Percentiles rank a stretch among this genome's conserved stretches.
phyloP scores from a whole-genome alignment of 768 basidiomycete genomes.

The Epithele typhae region DNA sequence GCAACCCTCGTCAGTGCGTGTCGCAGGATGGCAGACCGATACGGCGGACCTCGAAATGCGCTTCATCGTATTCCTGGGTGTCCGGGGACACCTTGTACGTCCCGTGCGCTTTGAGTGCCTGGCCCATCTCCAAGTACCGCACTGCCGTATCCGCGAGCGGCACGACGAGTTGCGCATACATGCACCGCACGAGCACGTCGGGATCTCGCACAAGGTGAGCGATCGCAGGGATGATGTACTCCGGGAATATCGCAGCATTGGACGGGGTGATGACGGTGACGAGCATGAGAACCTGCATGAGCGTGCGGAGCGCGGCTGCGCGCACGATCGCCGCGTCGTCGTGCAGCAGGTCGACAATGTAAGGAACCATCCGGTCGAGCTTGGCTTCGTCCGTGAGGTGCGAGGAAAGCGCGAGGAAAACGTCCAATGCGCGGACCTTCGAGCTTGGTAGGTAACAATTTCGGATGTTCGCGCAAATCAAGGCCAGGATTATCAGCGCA shows the following conservation, averaged over 20 bases:
- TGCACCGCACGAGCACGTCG: constrained; percentile 76
- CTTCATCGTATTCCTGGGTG: constrained; percentile 69
- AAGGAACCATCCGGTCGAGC: constrained; percentile 89
- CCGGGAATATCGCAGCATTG: constrained; percentile 76
- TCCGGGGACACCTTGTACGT: constrained; percentile 61
- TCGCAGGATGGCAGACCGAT: too few relatives aligned
- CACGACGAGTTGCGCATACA: constrained; percentile 82
- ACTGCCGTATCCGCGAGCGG: constrained; percentile 83
- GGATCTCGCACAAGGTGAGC: constrained; percentile 77
- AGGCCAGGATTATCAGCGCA: constrained; percentile 80
- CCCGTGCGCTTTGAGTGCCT: constrained; percentile 83
- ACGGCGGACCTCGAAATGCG: constrained; percentile 68
- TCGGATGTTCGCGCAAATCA: constrained; percentile 85
- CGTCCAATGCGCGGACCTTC: constrained; percentile 79
- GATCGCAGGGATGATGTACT: constrained; percentile 93
- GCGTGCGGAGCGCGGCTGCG: constrained; percentile 67
- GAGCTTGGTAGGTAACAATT: constrained; percentile 85
- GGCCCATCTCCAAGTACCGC: constrained; percentile 89
- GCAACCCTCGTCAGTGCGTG: background rate
- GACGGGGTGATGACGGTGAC: constrained; percentile 67
- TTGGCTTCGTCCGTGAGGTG: constrained; percentile 94
- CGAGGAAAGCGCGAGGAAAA: constrained; percentile 75
- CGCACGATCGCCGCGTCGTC: constrained; percentile 85
- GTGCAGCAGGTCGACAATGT: constrained; percentile 81
- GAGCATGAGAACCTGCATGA: constrained; percentile 71